Conservation (phyloP, 2,329 filamentous ascomycete species). For the Colletotrichum camelliae region DNA sequence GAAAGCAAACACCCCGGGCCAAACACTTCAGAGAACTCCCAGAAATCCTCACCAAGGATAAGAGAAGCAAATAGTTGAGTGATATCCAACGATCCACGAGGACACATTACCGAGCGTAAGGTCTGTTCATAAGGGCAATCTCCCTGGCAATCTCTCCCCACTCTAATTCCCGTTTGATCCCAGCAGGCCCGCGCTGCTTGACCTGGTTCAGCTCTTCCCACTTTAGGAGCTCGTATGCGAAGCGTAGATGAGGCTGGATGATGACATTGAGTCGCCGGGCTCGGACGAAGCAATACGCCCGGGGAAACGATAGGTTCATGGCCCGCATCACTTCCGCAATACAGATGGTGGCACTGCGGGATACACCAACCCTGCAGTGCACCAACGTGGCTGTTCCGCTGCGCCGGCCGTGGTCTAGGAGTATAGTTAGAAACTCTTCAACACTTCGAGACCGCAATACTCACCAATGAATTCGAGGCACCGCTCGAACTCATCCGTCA, state of each 20-base stretch:
- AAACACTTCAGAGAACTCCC: background rate
- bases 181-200: conserved; percentile 41
- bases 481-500: conserved; percentile 83
- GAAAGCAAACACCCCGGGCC: background rate
- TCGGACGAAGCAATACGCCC: conserved; percentile 95
- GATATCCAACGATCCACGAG: background rate
- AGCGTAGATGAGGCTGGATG: conserved; percentile 94
- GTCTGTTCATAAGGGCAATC: conserved; percentile 94
- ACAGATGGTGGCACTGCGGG: conserved; percentile 93
- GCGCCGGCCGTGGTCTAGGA: conserved; percentile 75
- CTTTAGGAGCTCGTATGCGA: conserved; percentile 93
- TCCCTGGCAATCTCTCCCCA: conserved; percentile 89
- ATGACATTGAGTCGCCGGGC: conserved; percentile 95
- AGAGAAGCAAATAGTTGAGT: background rate
- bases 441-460: conserved; percentile 32
- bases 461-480: conserved; percentile 93
- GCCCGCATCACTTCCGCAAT: conserved; percentile 98
- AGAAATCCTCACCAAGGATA: background rate
- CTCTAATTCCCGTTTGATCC: conserved; percentile 79
- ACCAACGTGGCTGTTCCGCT: conserved; percentile 88
- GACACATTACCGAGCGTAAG: conserved; percentile 72
- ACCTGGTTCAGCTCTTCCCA: conserved; percentile 84
- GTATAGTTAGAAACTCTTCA: conserved; percentile 3
- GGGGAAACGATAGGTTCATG: conserved; percentile 80
- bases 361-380: conserved; percentile 95